Percentiles rank a stretch among this genome's conserved stretches.
phyloP scores from a whole-genome alignment of 1,284 basidiomycete species.

The Trichosporon sp. region DNA sequence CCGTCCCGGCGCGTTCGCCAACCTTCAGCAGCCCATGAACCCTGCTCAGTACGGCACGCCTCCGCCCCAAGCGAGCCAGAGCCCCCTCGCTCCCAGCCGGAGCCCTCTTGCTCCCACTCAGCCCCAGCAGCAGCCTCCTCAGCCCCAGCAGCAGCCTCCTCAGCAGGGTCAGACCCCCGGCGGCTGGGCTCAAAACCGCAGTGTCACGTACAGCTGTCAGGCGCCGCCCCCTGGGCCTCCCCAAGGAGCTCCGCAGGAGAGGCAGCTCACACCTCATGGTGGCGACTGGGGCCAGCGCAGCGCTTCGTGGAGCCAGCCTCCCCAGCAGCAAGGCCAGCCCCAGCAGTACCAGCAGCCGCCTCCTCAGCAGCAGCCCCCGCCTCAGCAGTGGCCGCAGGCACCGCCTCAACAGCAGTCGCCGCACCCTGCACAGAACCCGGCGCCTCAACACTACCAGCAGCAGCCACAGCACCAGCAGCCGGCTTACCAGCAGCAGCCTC shows the following conservation, averaged over 20 bases:
- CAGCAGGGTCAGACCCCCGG: background rate
- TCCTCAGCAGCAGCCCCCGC: background rate
- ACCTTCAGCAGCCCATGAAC: background rate
- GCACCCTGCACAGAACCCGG: background rate
- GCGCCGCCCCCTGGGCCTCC: background rate
- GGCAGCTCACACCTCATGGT: background rate
- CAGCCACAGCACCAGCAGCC: background rate
- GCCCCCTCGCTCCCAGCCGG: background rate
- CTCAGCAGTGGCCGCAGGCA: background rate
- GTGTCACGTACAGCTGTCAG: background rate
- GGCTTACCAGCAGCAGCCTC: background rate
- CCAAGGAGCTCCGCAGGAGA: background rate
- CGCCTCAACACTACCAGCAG: background rate
- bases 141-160: background rate
- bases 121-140: background rate
- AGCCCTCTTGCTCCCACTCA: background rate
- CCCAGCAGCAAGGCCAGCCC: background rate
- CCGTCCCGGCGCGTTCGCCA: background rate
- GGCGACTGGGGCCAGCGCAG: background rate
- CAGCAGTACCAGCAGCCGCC: background rate
- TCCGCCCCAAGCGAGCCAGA: background rate
- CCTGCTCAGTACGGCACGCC: background rate
- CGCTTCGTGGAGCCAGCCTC: background rate
- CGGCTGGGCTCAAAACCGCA: background rate
- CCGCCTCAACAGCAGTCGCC: background rate